Evolutionary conservation across 768 basidiomycete genomes (phyloP).

Genomic region (Kwoniella sp.): DNA sequence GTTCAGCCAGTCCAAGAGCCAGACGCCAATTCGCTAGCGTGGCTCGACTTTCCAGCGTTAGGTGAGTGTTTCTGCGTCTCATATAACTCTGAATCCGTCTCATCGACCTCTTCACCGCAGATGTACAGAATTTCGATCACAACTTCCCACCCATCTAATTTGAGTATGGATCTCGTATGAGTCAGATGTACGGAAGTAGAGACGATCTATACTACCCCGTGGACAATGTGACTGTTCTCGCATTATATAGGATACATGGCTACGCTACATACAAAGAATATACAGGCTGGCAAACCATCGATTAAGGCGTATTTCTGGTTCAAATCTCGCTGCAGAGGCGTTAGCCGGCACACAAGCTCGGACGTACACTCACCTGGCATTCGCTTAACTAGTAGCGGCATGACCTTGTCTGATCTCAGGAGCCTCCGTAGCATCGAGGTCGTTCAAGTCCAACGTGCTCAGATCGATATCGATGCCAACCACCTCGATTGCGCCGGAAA

Average conservation of each 20-base stretch:
- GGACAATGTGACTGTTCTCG: too few species aligned
- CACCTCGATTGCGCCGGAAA: not conserved
- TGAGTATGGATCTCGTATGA: not conserved
- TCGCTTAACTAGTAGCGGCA: not conserved
- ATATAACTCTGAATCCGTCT: too few species aligned
- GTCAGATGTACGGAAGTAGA: too few species aligned
- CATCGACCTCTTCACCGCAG: not conserved
- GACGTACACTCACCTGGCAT: too few species aligned
- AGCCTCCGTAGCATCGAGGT: not conserved
- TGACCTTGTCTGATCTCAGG: not conserved
- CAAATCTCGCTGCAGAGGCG: too few species aligned
- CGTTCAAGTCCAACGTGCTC: not conserved
- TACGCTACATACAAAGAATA: too few species aligned
- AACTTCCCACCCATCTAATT: not conserved
- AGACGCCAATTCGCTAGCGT: conserved; percentile 4
- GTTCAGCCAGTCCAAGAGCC: not conserved
- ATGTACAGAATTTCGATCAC: not conserved
- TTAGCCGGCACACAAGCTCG: too few species aligned
- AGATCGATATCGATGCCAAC: not conserved
- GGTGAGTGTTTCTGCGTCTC: conserved; percentile 4
- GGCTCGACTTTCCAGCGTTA: conserved; percentile 21
- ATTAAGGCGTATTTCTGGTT: too few species aligned
- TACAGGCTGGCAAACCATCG: too few species aligned
- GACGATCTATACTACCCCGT: too few species aligned
- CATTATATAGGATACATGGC: too few species aligned